Base-by-base conservation (phyloP, 768 basidiomycete genomes). In the Leucosporidium creatinivorum region DNA sequence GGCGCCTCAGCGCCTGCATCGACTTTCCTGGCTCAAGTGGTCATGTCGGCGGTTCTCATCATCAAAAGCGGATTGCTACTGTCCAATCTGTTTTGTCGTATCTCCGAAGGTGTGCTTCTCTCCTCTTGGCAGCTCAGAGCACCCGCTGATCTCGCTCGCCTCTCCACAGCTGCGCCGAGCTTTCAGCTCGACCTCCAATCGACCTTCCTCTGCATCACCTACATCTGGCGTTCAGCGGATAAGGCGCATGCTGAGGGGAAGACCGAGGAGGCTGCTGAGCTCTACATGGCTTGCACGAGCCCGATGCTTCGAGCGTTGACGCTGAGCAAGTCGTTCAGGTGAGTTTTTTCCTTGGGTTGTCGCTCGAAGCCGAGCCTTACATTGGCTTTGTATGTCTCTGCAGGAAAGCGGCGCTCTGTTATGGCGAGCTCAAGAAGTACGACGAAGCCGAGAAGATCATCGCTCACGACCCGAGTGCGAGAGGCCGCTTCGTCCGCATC, bases 401-500 rank as follows among this genome's bases (percentile, higher is more conserved):
- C 44, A 67, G 66, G 25, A 61, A 62, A 28, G 61, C 66, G 1
- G 61, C 55, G 0, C 31, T 67, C 5, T 26, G 19, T 15, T 23
- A 51, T 33, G n/a, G 56, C 47, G 31, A 57, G 15, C 55, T 33
- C 10, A 19, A 21, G 23, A 21, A 57, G n/a, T 9, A 26, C 33
- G 28, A 13, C 19, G 21, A 36, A 13, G 66, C 60, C 15, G 54
- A 67, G 33, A n/a, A 33, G 54, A 13, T 36, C 19, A 49, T 67
- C 26, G 25, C 15, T 26, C n/a, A 28, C 23, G n/a, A 28, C 26
- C 26, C 25, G 26, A 54, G 52, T 10, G 60, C 66, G 9, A 67
- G 62, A 56, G 57, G 55, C 47, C 48, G 58, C 61, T 67, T 67
- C 28, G 19, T 67, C 25, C 66, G 60, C 31, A 57, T 67, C 56